Conservation (phyloP, 2,329 filamentous ascomycete genomes). For the Diaporthe sp. region DNA sequence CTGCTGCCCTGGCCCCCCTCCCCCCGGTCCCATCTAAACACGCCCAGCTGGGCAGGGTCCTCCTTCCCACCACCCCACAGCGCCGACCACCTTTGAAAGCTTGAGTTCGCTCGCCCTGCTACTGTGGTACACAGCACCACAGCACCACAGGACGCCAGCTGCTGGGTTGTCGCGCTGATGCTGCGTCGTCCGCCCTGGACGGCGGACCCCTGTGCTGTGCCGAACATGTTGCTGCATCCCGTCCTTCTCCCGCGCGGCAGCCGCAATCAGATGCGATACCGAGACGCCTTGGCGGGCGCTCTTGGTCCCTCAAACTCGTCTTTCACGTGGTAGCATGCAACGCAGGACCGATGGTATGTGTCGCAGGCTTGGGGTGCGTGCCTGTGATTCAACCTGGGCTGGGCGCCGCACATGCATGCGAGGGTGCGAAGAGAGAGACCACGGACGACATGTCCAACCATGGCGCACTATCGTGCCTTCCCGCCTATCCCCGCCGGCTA, state of each 20-base stretch:
- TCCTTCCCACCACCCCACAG: background rate
- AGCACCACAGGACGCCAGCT: too few relatives aligned
- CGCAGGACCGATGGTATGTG: background rate
- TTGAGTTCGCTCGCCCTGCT: background rate
- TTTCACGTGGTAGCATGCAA: background rate
- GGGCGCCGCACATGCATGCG: background rate
- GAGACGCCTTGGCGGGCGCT: conserved; percentile 2
- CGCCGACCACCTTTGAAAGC: background rate
- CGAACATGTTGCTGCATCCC: background rate
- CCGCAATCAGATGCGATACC: conserved; percentile 23
- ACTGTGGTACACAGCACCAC: too few relatives aligned
- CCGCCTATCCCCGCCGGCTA: conserved; percentile 25
- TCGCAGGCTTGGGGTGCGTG: background rate
- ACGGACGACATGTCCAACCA: background rate
- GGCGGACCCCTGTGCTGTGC: background rate
- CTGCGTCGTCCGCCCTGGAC: background rate
- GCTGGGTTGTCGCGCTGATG: background rate
- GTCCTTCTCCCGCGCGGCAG: background rate
- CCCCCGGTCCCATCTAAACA: background rate
- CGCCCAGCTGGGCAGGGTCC: background rate
- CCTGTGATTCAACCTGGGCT: background rate
- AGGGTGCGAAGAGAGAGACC: background rate
- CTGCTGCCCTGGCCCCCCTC: too few relatives aligned
- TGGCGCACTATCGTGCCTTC: background rate
- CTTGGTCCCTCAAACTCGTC: background rate